Base-by-base conservation (phyloP, 129 eudicot genomes). In the Flaveria brownii region DNA sequence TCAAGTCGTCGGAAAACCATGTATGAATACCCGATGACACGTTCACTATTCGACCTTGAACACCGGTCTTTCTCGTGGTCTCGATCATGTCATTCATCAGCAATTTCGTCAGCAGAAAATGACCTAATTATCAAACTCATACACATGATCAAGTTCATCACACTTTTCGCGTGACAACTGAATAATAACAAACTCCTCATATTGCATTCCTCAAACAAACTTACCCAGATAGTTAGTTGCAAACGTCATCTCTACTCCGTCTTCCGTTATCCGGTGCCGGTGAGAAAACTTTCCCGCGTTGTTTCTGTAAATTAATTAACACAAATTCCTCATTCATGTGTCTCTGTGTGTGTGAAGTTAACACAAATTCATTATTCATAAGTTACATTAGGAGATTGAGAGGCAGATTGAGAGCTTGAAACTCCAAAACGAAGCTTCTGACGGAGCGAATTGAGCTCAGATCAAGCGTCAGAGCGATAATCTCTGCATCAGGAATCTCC, bases 11-110 rank as follows among this genome's bases (percentile, higher is more conserved):
- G 84, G 97, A 82, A 88, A 91, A 91, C 98, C 98, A 93, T 46
- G 85, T 82, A 66, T 93, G 97, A 23, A 91, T 85, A 52, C 86
- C 81, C 22, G 98, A 93, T 9, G 98, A 76, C 22, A 93, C 97
- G 70, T 93, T 93, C 77, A 93, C 93, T 72, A 93, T 91, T n/a
- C 98, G 81, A 78, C 98, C 98, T 84, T 93, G 90, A 1, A 86
- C 59, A 17, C 96, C 96, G 36, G 80, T 86, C 4, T 4, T 6
- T 71, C 81, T 66, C 11, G 96, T 92, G 11, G 96, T 90, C 49
- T 86, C 93, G 5, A 83, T 78, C 96, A 92, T 92, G 41, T 84
- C 88, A 71, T 85, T 76, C 70, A 90, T n/a, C 87, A 92, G 26
- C 71, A 92, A 71, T 66, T 92, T 87, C 73, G 98, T 90, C 73